Evolutionary conservation across 306 rosid species (phyloP).

Genomic region (Sicyos baderoa): DNA sequence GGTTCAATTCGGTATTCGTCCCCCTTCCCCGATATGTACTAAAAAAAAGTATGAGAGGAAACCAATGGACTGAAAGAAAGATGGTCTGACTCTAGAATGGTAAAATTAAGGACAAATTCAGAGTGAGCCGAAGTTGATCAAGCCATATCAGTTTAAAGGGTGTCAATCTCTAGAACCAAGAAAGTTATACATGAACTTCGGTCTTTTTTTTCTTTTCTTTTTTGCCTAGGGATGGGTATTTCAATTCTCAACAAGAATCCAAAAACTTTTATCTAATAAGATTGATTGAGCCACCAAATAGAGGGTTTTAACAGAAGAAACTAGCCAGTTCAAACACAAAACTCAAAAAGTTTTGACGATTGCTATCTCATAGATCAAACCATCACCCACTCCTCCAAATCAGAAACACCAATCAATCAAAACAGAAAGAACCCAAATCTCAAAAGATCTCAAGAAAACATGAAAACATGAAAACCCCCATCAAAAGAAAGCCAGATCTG

Average conservation of each 20-base stretch:
- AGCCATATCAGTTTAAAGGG: neutral
- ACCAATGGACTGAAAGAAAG: too few relatives aligned
- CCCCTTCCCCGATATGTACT: too few relatives aligned
- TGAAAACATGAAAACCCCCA: neutral
- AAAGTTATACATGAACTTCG: neutral
- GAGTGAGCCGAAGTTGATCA: neutral
- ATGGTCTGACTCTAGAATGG: neutral
- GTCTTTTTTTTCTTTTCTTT: neutral
- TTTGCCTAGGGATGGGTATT: neutral
- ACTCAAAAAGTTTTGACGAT: neutral
- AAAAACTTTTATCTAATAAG: neutral
- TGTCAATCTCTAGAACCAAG: conserved; percentile 5
- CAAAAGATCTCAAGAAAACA: neutral
- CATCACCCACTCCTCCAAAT: neutral
- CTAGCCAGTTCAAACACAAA: neutral
- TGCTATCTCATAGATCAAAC: neutral
- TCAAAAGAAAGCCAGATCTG: conserved; percentile 39
- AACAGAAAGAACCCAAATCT: conserved; percentile 20
- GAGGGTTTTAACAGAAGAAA: neutral
- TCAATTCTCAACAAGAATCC: neutral
- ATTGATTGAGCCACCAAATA: neutral
- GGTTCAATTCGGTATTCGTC: too few relatives aligned
- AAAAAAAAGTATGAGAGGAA: too few relatives aligned
- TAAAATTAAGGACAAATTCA: neutral
- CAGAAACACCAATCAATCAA: neutral